A percentile compares a stretch with the other conserved stretches of the same genome.
These are phyloP conservation scores for Astrothelium subdiscretum DNA, from an alignment of 495 filamentous ascomycete species.

Conservation along the genomic window DNA sequence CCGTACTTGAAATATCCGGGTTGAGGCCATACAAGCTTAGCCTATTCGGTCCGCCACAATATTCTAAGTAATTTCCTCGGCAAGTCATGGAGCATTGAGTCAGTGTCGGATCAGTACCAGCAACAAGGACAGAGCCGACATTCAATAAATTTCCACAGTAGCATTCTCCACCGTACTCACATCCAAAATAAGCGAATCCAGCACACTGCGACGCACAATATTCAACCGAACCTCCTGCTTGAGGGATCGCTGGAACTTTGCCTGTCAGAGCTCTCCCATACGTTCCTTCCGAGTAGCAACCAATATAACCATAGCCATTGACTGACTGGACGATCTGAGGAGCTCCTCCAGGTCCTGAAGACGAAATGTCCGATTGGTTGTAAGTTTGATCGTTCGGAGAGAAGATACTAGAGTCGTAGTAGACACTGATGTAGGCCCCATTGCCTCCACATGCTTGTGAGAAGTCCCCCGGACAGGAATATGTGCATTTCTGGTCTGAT, in stretches of 20 bases:
- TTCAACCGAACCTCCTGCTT: conserved; percentile 17
- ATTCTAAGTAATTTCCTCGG: conserved; percentile 22
- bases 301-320: conserved; percentile 21
- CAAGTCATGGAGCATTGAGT: conserved; percentile 23
- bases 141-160: conserved; percentile 27
- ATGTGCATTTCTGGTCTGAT: conserved; percentile 23
- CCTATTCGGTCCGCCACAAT: conserved; percentile 17
- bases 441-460: conserved; percentile 33
- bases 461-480: conserved; percentile 24
- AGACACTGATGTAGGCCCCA: conserved; percentile 32
- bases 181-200: conserved; percentile 26
- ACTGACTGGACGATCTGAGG: conserved; percentile 14
- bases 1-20: not conserved
- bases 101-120: conserved; percentile 8
- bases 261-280: conserved; percentile 20
- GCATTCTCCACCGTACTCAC: conserved; percentile 31
- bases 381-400: conserved; percentile 2
- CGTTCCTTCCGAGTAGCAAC: conserved; percentile 30
- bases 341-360: conserved; percentile 4
- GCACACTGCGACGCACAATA: conserved; percentile 24
- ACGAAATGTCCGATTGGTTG: not conserved
- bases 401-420: conserved; percentile 29
- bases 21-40: conserved; percentile 12
- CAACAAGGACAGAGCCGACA: not conserved
- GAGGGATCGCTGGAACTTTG: conserved; percentile 1